Percentiles rank a stretch among this genome's conserved stretches.
phyloP scores from a whole-genome alignment of 805 yeast species.

The Cyberlindnera subsufficiens region DNA sequence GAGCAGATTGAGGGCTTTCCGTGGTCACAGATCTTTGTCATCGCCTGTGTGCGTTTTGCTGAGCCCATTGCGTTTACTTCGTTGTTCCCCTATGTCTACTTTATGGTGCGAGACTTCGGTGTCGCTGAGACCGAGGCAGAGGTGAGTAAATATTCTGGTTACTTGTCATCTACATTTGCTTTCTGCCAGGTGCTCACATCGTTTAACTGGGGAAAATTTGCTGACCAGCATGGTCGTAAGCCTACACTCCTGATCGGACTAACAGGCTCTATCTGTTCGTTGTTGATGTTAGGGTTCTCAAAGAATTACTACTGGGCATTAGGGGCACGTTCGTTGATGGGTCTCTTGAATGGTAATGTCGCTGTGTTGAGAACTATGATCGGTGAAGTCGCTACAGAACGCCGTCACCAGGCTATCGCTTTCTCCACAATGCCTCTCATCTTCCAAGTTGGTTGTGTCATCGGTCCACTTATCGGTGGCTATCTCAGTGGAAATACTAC shows the following conservation, averaged over 20 bases:
- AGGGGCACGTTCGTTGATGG: slow-evolving; percentile 46
- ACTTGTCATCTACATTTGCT: slow-evolving; percentile 57
- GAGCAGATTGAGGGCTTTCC: slow-evolving; percentile 56
- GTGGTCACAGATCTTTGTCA: slow-evolving; percentile 37
- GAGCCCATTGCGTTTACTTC: slow-evolving; percentile 64
- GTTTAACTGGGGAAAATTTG: slow-evolving; percentile 53
- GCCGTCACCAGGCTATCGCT: slow-evolving; percentile 57
- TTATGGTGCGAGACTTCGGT: slow-evolving; percentile 55
- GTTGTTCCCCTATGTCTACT: slow-evolving; percentile 57
- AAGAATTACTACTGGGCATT: slow-evolving; percentile 46
- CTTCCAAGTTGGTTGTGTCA: slow-evolving; percentile 53
- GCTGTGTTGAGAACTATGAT: slow-evolving; percentile 58
- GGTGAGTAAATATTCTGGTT: slow-evolving; percentile 56
- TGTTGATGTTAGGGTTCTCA: slow-evolving; percentile 49
- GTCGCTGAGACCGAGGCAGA: slow-evolving; percentile 45
- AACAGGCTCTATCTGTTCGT: slow-evolving; percentile 42
- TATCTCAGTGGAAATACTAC: slow-evolving; percentile 35
- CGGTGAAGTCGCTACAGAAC: slow-evolving; percentile 54
- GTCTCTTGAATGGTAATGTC: slow-evolving; percentile 57
- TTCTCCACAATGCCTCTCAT: slow-evolving; percentile 56
- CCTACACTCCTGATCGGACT: slow-evolving; percentile 46
- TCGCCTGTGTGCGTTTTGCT: slow-evolving; percentile 43
- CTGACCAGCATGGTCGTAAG: slow-evolving; percentile 54
- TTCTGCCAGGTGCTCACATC: slow-evolving; percentile 52
- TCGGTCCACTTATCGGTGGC: slow-evolving; percentile 59